phyloP scores from a whole-genome alignment of 2,329 filamentous ascomycete genomes.

The Aspergillus hortae region DNA sequence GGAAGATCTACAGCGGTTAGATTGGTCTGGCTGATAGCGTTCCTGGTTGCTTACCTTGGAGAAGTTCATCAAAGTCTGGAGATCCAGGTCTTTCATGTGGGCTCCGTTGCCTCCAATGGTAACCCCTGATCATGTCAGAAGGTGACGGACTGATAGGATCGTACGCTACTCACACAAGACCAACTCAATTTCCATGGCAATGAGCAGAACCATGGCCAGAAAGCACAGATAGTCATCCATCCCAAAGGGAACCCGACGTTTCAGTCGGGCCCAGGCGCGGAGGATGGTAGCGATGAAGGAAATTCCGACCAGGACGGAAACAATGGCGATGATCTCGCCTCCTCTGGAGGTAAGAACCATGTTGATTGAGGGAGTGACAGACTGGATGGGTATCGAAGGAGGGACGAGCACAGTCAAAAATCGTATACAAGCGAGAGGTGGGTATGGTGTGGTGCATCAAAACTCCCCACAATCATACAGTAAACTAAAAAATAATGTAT shows the following conservation, averaged over 20 bases:
- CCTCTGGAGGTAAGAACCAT: conserved; percentile 27
- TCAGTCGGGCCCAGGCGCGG: conserved; percentile 24
- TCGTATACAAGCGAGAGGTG: neutral
- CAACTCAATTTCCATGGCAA: conserved; percentile 30
- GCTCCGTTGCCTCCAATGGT: conserved; percentile 29
- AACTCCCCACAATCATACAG: no score
- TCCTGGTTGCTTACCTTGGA: conserved; percentile 22
- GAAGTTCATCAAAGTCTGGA: conserved; percentile 24
- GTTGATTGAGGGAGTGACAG: conserved; percentile 5
- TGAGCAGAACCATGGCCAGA: conserved; percentile 21
- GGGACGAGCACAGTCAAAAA: neutral
- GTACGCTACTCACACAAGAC: conserved; percentile 23
- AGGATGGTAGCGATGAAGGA: conserved; percentile 23
- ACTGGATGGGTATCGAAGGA: neutral
- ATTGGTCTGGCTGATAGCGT: neutral
- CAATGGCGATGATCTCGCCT: conserved; percentile 26
- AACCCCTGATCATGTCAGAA: conserved; percentile 26
- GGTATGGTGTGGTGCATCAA: neutral
- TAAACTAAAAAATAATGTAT: no score
- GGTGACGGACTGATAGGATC: neutral
- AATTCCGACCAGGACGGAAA: conserved; percentile 27
- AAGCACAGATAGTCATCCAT: conserved; percentile 32
- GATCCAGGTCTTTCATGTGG: conserved; percentile 18
- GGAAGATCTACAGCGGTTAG: conserved; percentile 26
- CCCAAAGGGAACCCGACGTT: conserved; percentile 26